Evolutionary conservation across 1,139 yeast species (phyloP), one percentile per base, ranked within the genome.

Genomic region (Debaryomyces singareniensis): DNA sequence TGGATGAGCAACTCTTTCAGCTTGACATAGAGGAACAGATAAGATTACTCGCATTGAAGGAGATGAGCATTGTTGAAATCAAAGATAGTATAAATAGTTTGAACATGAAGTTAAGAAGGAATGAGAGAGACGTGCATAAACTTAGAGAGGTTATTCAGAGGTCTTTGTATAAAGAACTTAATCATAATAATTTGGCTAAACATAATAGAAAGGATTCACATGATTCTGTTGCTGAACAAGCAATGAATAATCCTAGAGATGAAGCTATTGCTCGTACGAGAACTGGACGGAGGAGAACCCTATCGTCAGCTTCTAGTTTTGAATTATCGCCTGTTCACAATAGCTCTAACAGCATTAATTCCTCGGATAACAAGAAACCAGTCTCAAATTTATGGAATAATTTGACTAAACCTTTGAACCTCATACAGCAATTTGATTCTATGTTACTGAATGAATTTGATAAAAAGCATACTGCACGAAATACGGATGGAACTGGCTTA

Each of bases 391-490:
- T 66, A 15, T 52, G 75, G 72, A 39, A 51, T 9, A 60, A 58
- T 32, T 48, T 61, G n/a, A 56, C 75, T 10, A 78, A 73, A 41
- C 85, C 89, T 1, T 59, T 80, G 28, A 71, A 65, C 25, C 61
- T 79, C 34, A 64, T 81, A 26, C 84, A 78, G 42, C 86, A 78
- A 38, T 70, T 81, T 44, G 91, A 81, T 49, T 72, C 71, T 29
- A 63, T 79, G 55, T 57, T 81, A 16, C 85, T 75, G 45, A 70
- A 65, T 34, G 89, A 80, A 47, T 64, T 81, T 38, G 89, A 80
- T 43, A 72, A 49, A 54, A 18, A 28, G 6, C 39, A 39, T 16
- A 26, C 9, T 29, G 5, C 28, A 15, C 10, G 30, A 23, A 9
- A 7, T 29, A 14, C 13, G 25, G 5, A 9, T 13, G 13, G 15